phyloP scores from a whole-genome alignment of 768 basidiomycete genomes.

The Erythrobasidium yunnanense region DNA sequence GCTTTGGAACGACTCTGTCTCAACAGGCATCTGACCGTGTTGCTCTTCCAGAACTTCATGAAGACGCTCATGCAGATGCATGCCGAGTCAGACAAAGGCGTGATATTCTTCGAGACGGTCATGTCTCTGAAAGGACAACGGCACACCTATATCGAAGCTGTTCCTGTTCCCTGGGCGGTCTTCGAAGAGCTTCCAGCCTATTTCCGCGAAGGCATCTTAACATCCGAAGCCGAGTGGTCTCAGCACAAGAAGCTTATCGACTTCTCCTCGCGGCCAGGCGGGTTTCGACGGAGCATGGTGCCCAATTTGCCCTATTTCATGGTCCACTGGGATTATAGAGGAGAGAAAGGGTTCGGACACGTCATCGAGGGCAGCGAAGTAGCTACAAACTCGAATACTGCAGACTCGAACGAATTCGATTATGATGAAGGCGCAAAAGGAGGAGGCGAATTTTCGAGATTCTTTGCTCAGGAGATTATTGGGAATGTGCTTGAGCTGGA shows the following conservation, averaged over 20 bases:
- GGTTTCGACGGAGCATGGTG: slow-evolving; percentile 89
- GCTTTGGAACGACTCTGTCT: too few relatives aligned
- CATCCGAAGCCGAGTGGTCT: slow-evolving; percentile 93
- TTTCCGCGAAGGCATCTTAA: slow-evolving; percentile 92
- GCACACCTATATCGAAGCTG: slow-evolving; percentile 86
- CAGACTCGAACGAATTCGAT: slow-evolving; percentile 53
- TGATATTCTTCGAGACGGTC: slow-evolving; percentile 91
- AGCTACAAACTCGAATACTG: slow-evolving; percentile 53
- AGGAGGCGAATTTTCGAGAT: slow-evolving; percentile 84
- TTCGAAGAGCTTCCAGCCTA: slow-evolving; percentile 83
- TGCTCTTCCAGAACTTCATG: slow-evolving; percentile 55
- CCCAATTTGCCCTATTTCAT: slow-evolving; percentile 96
- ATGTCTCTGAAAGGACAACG: slow-evolving; percentile 72
- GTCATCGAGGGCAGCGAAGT: slow-evolving; percentile 82
- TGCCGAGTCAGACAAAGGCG: slow-evolving; percentile 81
- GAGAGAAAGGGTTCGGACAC: slow-evolving; percentile 95
- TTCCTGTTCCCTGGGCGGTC: slow-evolving; percentile 79
- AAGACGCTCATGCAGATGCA: slow-evolving; percentile 95
- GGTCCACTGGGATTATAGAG: slow-evolving; percentile 93
- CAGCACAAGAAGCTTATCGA: slow-evolving; percentile 96
- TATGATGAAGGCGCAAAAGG: slow-evolving; percentile 80
- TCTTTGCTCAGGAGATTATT: slow-evolving; percentile 89
- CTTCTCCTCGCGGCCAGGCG: slow-evolving; percentile 77
- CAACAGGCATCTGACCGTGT: too few relatives aligned
- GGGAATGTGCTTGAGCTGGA: slow-evolving; percentile 82